Evolutionary conservation across 2,329 filamentous ascomycete genomes (phyloP).

Genomic region (Aspergillus melleus): DNA sequence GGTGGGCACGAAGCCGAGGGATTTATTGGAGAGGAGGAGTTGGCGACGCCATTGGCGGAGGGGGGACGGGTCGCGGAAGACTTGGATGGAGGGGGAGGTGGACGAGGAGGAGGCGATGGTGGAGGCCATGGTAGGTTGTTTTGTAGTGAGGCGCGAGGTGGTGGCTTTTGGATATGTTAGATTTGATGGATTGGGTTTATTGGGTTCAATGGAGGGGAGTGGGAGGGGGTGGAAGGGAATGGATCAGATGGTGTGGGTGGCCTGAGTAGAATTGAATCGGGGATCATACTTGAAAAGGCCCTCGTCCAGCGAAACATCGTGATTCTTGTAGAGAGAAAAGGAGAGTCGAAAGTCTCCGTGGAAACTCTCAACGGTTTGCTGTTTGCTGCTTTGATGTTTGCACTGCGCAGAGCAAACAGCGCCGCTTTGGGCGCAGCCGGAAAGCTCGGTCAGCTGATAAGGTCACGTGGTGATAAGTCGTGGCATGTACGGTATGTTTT

Average conservation of each 20-base stretch:
- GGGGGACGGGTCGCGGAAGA: constrained; percentile 74
- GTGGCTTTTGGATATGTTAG: neutral
- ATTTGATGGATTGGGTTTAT: neutral
- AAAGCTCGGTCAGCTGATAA: neutral
- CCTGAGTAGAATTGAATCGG: neutral
- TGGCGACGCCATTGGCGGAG: constrained; percentile 70
- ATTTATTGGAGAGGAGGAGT: constrained; percentile 65
- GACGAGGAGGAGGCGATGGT: constrained; percentile 15
- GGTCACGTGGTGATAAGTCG: neutral
- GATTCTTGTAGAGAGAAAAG: neutral
- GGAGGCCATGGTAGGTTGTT: neutral
- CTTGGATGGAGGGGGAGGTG: constrained; percentile 33
- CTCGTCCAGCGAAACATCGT: constrained; percentile 32
- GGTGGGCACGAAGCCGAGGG: constrained; percentile 87
- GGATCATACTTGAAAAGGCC: constrained; percentile 30
- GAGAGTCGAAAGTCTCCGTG: constrained; percentile 6
- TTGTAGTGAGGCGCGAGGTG: neutral
- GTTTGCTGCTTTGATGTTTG: neutral
- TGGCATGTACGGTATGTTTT: too few species aligned
- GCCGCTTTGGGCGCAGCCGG: too few species aligned
- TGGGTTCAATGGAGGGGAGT: constrained; percentile 15
- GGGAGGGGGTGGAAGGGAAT: constrained; percentile 14
- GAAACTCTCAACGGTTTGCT: neutral
- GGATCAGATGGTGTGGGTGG: neutral
- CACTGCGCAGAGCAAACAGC: too few species aligned